Base-by-base conservation (phyloP, 306 rosid genomes). In the Acmispon strigosus region DNA sequence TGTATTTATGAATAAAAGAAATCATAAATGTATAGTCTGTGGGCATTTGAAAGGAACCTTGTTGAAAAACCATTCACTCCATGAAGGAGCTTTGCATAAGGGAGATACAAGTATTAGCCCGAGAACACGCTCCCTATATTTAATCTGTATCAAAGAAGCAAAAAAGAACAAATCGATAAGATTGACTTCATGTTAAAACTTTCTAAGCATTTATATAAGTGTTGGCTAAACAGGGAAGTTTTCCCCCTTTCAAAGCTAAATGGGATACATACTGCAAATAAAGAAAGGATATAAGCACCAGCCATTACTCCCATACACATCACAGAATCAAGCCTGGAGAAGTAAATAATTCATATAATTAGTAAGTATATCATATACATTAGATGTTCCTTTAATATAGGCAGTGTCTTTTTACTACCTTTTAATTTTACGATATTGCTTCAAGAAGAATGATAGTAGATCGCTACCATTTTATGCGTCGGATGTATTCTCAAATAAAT, bases 231-330 rank as follows among this genome's bases (percentile, higher is more conserved):
- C n/a, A 45, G 61, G 62, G 55, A 0, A n/a, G 6, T 15, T 47
- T 16, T 13, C 24, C 20, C 17, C 27, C 42, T 13, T n/a, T 42
- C 7, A 63, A 74, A 59, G n/a, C 48, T 69, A 67, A 19, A 36
- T 37, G 56, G 62, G 69, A 59, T 64, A 85, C 98, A 50, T 92
- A 92, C 98, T 15, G 98, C 92, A 41, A 92, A 92, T 51, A 92
- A 75, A 2, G 92, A 66, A 34, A 92, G 96, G 79, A 92, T 86
- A 77, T 89, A 92, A 42, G 96, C 98, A 74, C 98, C 98, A 15
- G 96, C 92, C 0, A 92, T 89, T 64, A 86, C 96, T 74, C 98
- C 98, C 98, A 92, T 89, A 80, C 98, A 92, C 98, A 92, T 92
- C 74, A 92, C 98, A 13, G 95, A 95, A 62, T 88, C 96, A 63